A percentile compares a stretch with the other conserved stretches of the same genome.
Evolutionary conservation across 805 yeast genomes (phyloP).

Genomic region (Candida alai): DNA sequence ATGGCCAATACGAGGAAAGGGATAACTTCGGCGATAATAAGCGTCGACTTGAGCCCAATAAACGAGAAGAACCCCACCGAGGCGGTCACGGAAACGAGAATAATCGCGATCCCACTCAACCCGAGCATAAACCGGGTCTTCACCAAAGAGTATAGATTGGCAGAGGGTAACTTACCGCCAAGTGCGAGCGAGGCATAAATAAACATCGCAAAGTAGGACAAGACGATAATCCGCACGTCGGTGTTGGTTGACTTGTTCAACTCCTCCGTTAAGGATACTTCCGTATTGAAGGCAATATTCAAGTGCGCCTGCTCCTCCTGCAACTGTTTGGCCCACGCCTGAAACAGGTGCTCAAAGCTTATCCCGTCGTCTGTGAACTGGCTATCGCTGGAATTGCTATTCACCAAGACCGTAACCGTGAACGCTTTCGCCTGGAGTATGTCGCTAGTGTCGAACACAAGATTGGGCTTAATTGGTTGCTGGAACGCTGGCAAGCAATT

Average conservation of each 20-base stretch:
- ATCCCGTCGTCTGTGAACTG: constrained; percentile 35
- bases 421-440: constrained; percentile 66
- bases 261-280: constrained; percentile 79
- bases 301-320: constrained; percentile 41
- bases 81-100: constrained; percentile 72
- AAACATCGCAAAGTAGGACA: constrained; percentile 85
- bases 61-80: constrained; percentile 79
- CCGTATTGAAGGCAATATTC: constrained; percentile 72
- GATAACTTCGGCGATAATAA: constrained; percentile 93
- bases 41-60: constrained; percentile 78
- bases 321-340: constrained; percentile 46
- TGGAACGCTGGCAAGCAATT: constrained; percentile 86
- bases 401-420: constrained; percentile 67
- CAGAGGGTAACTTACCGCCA: constrained; percentile 52
- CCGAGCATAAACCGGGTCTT: constrained; percentile 74
- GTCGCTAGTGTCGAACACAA: constrained; percentile 54
- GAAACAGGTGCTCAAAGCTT: constrained; percentile 75
- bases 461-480: constrained; percentile 74
- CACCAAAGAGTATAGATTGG: constrained; percentile 28
- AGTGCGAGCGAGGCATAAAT: constrained; percentile 80
- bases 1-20: constrained; percentile 90
- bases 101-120: constrained; percentile 77
- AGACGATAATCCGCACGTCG: constrained; percentile 63
- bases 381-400: constrained; percentile 45
- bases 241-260: constrained; percentile 77